Evolutionary conservation across 495 filamentous ascomycete genomes (phyloP).

Genomic region (Penicillium dipodomyicola): DNA sequence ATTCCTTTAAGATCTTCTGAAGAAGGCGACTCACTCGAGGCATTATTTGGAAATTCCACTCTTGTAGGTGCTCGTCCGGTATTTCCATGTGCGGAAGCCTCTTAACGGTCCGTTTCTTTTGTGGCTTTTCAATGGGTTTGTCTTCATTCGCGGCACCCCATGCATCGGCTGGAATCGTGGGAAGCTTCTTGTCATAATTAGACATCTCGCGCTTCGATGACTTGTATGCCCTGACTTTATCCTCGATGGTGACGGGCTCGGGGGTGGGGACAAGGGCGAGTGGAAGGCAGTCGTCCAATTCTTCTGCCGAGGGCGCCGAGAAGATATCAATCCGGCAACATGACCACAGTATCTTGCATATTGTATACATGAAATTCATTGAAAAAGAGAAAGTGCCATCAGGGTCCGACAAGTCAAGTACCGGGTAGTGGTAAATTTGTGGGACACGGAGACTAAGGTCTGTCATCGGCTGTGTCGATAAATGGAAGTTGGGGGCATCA

Average conservation of each 20-base stretch:
- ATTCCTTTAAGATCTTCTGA: constrained; percentile 58
- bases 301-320: constrained; percentile 41
- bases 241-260: constrained; percentile 30
- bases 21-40: constrained; percentile 68
- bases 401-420: constrained; percentile 48
- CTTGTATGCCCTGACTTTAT: constrained; percentile 22
- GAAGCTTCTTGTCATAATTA: constrained; percentile 26
- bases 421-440: constrained; percentile 48
- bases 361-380: constrained; percentile 49
- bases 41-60: constrained; percentile 71
- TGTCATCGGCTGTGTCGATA: constrained; percentile 56
- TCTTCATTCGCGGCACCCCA: constrained; percentile 30
- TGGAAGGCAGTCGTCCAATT: constrained; percentile 47
- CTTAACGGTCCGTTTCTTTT: constrained; percentile 45
- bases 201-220: constrained; percentile 14
- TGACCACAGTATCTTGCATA: constrained; percentile 45
- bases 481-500: constrained; percentile 64
- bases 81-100: constrained; percentile 49
- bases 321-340: constrained; percentile 49
- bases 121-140: constrained; percentile 28
- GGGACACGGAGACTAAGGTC: constrained; percentile 44
- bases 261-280: constrained; percentile 43
- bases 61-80: constrained; percentile 59
- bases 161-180: constrained; percentile 23
- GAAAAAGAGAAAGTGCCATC: constrained; percentile 48